A percentile compares a stretch with the other conserved stretches of the same genome.
These are phyloP conservation scores for Xylaria cubensis DNA, from an alignment of 495 filamentous ascomycete genomes.

Conservation along the genomic window DNA sequence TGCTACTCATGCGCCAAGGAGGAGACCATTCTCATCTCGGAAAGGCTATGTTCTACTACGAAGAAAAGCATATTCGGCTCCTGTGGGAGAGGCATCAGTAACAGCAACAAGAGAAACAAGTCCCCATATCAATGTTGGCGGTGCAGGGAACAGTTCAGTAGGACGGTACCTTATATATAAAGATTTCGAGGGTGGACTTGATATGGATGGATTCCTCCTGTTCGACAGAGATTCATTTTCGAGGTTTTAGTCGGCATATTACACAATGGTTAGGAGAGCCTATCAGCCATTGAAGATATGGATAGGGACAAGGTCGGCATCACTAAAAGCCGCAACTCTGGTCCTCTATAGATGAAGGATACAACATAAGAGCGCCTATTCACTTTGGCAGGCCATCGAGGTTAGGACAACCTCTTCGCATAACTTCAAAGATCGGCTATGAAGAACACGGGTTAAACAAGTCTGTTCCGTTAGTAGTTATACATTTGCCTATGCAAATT, in stretches of 20 bases:
- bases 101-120: slow-evolving; percentile 35
- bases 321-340: neutral
- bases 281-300: neutral
- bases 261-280: neutral
- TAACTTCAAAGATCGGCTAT: neutral
- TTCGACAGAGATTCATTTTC: neutral
- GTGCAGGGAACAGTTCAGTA: slow-evolving; percentile 43
- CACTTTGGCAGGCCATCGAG: neutral
- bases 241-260: neutral
- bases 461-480: slow-evolving; percentile 1
- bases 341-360: neutral
- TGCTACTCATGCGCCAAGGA: slow-evolving; percentile 46
- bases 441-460: slow-evolving; percentile 15
- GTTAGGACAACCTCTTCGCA: neutral
- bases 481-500: neutral
- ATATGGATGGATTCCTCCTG: neutral
- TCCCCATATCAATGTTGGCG: slow-evolving; percentile 49
- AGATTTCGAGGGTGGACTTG: neutral
- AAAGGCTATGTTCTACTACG: slow-evolving; percentile 45
- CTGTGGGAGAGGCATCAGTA: slow-evolving; percentile 44
- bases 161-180: slow-evolving; percentile 26
- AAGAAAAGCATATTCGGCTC: slow-evolving; percentile 47
- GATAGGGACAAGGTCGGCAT: neutral
- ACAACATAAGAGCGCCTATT: neutral
- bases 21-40: slow-evolving; percentile 53